A percentile compares a stretch with the other conserved stretches of the same genome.
Evolutionary conservation across 1,284 basidiomycete genomes (phyloP).

Genomic region (Ustilago lituana): DNA sequence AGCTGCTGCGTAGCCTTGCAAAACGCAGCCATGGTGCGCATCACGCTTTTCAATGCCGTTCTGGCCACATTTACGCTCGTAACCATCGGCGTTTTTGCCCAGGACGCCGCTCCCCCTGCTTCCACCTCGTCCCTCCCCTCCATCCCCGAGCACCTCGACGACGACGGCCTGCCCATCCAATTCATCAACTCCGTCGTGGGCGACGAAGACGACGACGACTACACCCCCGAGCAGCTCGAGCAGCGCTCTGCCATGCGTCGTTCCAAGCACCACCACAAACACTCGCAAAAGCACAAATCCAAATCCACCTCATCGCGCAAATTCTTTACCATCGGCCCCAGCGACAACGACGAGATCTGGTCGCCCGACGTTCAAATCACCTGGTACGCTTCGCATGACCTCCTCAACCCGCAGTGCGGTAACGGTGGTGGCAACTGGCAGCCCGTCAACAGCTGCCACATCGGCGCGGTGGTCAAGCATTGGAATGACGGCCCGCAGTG

Average conservation of each 20-base stretch:
- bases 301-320: conserved; percentile 6
- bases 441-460: conserved; percentile 57
- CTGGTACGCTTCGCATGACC: conserved; percentile 62
- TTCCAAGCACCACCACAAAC: conserved; percentile 45
- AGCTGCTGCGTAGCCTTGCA: no score
- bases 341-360: conserved; percentile 30
- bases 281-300: conserved; percentile 11
- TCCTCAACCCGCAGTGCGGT: conserved; percentile 60
- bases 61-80: conserved; percentile 20
- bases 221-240: conserved; percentile 33
- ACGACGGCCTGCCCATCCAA: conserved; percentile 44
- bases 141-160: conserved; percentile 31
- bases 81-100: conserved; percentile 12
- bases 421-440: conserved; percentile 56
- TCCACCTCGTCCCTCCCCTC: neutral
- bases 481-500: conserved; percentile 57
- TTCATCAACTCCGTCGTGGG: conserved; percentile 57
- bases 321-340: conserved; percentile 37
- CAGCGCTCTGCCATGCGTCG: conserved; percentile 35
- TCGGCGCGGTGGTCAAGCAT: conserved; percentile 56
- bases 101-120: neutral
- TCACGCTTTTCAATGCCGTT: conserved; percentile 26
- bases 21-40: conserved; percentile 15
- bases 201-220: conserved; percentile 53
- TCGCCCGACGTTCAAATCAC: conserved; percentile 49